phyloP scores from a whole-genome alignment of 1,284 basidiomycete genomes.

The Boletellus deceptivus region DNA sequence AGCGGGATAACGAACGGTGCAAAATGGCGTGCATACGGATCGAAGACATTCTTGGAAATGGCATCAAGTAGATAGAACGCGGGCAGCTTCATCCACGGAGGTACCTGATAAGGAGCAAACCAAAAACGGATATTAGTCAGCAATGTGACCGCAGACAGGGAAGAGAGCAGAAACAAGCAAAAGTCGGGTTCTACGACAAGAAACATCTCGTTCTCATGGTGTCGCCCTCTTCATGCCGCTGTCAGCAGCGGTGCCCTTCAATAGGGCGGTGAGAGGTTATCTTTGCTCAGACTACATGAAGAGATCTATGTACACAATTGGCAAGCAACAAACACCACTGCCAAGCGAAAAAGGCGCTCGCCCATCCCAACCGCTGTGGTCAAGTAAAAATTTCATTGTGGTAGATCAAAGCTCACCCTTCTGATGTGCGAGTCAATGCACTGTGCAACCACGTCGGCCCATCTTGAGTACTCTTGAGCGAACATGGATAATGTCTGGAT shows the following conservation, averaged over 20 bases:
- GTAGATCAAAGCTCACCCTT: constrained; percentile 63
- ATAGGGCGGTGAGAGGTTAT: constrained; percentile 35
- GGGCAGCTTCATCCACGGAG: constrained; percentile 89
- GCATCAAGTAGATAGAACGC: constrained; percentile 95
- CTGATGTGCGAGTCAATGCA: constrained; percentile 88
- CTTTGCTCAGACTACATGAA: constrained; percentile 41
- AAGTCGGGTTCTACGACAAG: constrained; percentile 17
- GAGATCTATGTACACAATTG: constrained; percentile 37
- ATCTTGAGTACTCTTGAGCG: constrained; percentile 83
- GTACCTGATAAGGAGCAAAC: constrained; percentile 60
- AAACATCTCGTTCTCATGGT: constrained; percentile 28
- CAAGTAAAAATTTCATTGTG: constrained; percentile 20
- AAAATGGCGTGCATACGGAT: constrained; percentile 84
- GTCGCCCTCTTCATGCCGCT: constrained; percentile 35
- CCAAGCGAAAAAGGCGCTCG: constrained; percentile 26
- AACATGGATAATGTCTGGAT: constrained; percentile 95
- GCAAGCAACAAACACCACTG: constrained; percentile 27
- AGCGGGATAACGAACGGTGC: constrained; percentile 72
- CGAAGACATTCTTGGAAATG: constrained; percentile 91
- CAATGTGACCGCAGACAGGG: constrained; percentile 36
- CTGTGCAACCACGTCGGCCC: constrained; percentile 81
- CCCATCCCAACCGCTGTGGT: constrained; percentile 29
- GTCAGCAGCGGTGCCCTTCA: constrained; percentile 32
- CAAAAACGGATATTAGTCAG: constrained; percentile 58
- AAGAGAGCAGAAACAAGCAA: constrained; percentile 22